A percentile compares a stretch with the other conserved stretches of the same genome.
Conservation (phyloP, 495 filamentous ascomycete genomes). For the Ascodesmis nigricans region DNA sequence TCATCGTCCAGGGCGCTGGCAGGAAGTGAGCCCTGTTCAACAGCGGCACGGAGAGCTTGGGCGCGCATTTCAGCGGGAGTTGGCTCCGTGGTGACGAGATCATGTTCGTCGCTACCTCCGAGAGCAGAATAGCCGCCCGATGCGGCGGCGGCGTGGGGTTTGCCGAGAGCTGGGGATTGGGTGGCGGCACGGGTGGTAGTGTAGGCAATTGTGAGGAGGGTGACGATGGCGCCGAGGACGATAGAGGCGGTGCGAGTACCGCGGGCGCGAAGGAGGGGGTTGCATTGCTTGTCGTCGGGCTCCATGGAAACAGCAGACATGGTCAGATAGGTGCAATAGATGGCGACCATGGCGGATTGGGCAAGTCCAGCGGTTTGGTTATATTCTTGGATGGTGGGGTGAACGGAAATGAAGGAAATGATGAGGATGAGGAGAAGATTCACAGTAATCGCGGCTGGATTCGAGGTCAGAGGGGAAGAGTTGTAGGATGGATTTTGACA, state of each 20-base stretch:
- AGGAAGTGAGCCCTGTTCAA: conserved; percentile 74
- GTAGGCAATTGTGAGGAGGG: conserved; percentile 92
- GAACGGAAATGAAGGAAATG: conserved; percentile 66
- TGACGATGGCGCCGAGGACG: conserved; percentile 78
- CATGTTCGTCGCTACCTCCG: conserved; percentile 55
- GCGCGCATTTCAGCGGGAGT: conserved; percentile 73
- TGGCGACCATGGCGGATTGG: conserved; percentile 88
- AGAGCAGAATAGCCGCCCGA: conserved; percentile 35
- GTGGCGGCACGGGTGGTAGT: conserved; percentile 93
- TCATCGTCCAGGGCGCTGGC: conserved; percentile 74
- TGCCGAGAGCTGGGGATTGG: conserved; percentile 62
- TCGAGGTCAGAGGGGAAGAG: conserved; percentile 11
- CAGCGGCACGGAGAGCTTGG: conserved; percentile 72
- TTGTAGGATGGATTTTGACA: conserved; percentile 9
- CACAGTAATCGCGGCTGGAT: conserved; percentile 39
- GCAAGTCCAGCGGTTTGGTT: conserved; percentile 86
- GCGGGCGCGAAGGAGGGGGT: conserved; percentile 70
- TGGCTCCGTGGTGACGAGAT: conserved; percentile 75
- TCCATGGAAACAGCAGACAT: conserved; percentile 98
- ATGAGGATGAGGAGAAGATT: conserved; percentile 69
- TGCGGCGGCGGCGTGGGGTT: conserved; percentile 36
- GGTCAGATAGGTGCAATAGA: conserved; percentile 96
- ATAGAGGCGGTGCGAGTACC: conserved; percentile 79
- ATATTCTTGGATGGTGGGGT: conserved; percentile 72
- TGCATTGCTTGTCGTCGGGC: conserved; percentile 84